These are phyloP conservation scores for Anthracocystis panici-leucophaei DNA, from an alignment of 1,284 basidiomycete genomes.

Conservation along the genomic window DNA sequence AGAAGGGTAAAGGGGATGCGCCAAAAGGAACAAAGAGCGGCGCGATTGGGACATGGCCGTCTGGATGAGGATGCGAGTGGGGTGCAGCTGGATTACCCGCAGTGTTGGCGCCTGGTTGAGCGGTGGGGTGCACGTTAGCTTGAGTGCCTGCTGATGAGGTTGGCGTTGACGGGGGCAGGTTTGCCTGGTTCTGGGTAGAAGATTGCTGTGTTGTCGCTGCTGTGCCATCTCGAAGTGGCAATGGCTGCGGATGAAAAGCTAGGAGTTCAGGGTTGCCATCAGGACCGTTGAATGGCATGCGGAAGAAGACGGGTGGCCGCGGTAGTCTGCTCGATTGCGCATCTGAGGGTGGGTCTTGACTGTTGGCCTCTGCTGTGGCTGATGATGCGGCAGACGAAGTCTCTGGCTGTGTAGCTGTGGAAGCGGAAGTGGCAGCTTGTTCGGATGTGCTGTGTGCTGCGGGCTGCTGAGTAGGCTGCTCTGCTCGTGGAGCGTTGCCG, in stretches of 20 bases:
- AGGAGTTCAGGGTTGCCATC: conserved; percentile 54
- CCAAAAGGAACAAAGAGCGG: conserved; percentile 61
- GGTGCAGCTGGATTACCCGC: neutral
- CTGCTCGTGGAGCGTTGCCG: conserved; percentile 3
- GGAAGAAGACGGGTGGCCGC: conserved; percentile 44
- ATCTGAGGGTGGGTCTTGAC: neutral
- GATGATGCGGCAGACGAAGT: neutral
- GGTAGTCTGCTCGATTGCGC: conserved; percentile 5
- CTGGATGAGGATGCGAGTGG: conserved; percentile 27
- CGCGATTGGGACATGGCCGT: conserved; percentile 49
- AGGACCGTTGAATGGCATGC: conserved; percentile 46
- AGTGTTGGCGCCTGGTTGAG: neutral
- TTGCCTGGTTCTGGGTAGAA: neutral
- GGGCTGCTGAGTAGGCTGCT: conserved; percentile 1
- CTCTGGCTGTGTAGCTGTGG: neutral
- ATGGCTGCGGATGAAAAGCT: conserved; percentile 50
- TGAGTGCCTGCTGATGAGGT: neutral
- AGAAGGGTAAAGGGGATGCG: conserved; percentile 60
- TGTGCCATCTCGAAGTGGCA: conserved; percentile 19
- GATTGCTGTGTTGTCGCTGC: neutral
- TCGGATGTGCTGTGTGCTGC: neutral
- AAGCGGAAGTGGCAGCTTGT: neutral
- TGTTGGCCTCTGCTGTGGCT: neutral
- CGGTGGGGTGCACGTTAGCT: conserved; percentile 2
- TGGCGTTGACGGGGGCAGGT: neutral